Base-by-base conservation (phyloP, 192 early-diverging fungal species). In the Coemansia sp. region DNA sequence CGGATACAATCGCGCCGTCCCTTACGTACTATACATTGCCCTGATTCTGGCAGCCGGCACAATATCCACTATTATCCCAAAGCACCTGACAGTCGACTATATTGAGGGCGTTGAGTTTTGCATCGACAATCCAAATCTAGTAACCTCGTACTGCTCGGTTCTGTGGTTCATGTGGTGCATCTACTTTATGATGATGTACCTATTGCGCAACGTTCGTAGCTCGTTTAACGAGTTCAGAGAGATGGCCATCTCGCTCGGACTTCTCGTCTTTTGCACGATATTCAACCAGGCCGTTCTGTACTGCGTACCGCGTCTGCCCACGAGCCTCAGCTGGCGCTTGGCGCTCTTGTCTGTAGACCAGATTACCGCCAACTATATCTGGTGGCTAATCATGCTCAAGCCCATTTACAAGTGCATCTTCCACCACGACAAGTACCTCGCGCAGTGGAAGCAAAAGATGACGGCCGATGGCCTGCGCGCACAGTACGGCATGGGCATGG, bases 361-460 rank as follows among this genome's bases (percentile, higher is more conserved):
- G 50, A 45, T 84, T 17, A 73, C 76, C 0, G 71, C 74, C 41
- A 78, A 84, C 57, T 74, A 73, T 11, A 78, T 84, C 23, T 84
- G 76, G 73, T 84, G 82, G 82, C 68, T 75, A 14, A 84, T 84
- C 37, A 84, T 84, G 82, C 67, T 77, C 63, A 78, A 75, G 70
- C 73, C 82, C 6, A 63, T 84, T 11, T 66, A 60, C 44, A 75
- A 78, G 37, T 78, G 82, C 55, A 46, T 84, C 39, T 84, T 84
- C 62, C 60, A 69, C 32, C 76, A 76, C 59, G 70, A 84, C 59
- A 61, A 36, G 59, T 78, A 84, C 45, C 61, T 84, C 62, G 44
- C 61, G 17, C 64, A 76, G 27, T 84, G 78, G 78, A 74, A 71
- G 63, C 67, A 80, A 17, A 80, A 75, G 50, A 71, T 80, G 78